Conservation (phyloP, 2,329 filamentous ascomycete genomes). For the Claviceps pusilla region DNA sequence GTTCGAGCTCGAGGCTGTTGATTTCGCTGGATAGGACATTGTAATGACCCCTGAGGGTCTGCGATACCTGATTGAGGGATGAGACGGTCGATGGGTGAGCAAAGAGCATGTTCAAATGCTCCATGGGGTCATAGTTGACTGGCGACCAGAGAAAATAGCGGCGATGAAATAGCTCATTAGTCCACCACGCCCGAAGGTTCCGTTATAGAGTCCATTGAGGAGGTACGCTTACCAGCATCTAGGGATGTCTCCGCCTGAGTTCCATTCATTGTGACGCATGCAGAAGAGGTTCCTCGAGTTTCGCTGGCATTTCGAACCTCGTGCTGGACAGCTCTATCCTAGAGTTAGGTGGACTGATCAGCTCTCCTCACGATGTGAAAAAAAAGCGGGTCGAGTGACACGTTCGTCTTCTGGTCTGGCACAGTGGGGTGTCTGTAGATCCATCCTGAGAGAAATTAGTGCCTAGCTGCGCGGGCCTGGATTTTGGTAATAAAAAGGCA, state of each 20-base stretch:
- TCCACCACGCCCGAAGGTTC: not conserved
- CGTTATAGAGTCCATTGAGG: not conserved
- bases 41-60: constrained; percentile 58
- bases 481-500: too few relatives aligned
- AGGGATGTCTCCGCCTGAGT: constrained; percentile 21
- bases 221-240: constrained; percentile 26
- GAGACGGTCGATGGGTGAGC: constrained; percentile 73
- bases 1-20: constrained; percentile 53
- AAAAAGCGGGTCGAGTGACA: constrained; percentile 2
- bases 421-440: too few relatives aligned
- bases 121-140: constrained; percentile 79
- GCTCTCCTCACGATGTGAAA: not conserved
- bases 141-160: not conserved
- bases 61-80: constrained; percentile 60
- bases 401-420: not conserved
- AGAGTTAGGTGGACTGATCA: too few relatives aligned
- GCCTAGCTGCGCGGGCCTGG: too few relatives aligned
- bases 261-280: constrained; percentile 24
- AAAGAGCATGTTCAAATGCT: constrained; percentile 88
- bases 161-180: not conserved
- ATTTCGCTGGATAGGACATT: constrained; percentile 73
- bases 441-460: too few relatives aligned
- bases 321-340: not conserved
- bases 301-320: not conserved
- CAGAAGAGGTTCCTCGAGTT: not conserved